Evolutionary conservation across 768 basidiomycete species (phyloP), one percentile per base, ranked within the genome.

Genomic region (Pulveroboletus sp.): DNA sequence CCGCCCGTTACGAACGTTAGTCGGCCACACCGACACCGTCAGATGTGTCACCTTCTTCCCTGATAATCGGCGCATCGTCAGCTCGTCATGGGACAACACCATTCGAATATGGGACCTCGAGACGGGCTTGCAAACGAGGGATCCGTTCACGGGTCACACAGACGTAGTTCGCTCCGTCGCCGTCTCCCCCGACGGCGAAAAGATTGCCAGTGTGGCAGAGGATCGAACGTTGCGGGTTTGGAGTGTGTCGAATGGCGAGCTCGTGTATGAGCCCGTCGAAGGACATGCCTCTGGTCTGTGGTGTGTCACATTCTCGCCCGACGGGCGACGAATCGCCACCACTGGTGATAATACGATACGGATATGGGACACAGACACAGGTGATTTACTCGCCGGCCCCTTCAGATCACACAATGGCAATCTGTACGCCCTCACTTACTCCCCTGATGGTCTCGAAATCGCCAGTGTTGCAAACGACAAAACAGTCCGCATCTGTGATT

Each of bases 351-450:
- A 62, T 43, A 64, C 62, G 5, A 60, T 70, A 43, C 57, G 59
- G 48, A 44, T 70, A 47, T 70, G 67, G 67, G 61, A 70, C 51
- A 49, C 61, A 32, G 54, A 59, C 43, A 60, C 63, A 24, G 65
- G 61, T 9, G 42, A 55, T 30, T 38, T 63, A 44, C 50, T 61
- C 50, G 51, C 54, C 45, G 65, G 61, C 42, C 65, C 58, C 7
- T 65, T 69, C 51, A 54, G 59, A 39, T 65, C 61, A 28, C 64
- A 65, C 64, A 59, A 63, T 49, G 61, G 61, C 61, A 65, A 63
- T 48, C 61, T 63, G 8, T 66, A 65, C 44, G 54, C 63, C 50
- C 56, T 65, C 78, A 45, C 81, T 70, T 79, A 52, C 21, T 56
- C 56, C 47, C 63, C 63, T 31, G 63, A 65, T 24, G 61, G 63